Conservation (phyloP, 2,329 filamentous ascomycete species). For the Malbranchea cinnamomea region DNA sequence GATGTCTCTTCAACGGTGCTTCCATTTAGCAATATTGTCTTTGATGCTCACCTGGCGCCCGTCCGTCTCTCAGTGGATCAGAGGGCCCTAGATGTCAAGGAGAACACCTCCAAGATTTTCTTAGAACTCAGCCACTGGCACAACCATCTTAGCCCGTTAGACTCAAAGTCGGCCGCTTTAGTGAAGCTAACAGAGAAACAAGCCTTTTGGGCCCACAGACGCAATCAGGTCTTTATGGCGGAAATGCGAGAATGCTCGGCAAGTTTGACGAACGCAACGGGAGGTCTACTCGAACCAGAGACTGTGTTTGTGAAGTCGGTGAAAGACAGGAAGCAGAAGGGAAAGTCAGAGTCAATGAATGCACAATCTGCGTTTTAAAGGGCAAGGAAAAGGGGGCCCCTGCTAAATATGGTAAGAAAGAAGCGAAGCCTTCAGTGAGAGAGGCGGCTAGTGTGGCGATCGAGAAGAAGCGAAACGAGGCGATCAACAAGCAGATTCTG, state of each 20-base stretch:
- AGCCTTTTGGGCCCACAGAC: conserved; percentile 27
- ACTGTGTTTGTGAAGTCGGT: conserved; percentile 37
- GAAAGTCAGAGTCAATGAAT: conserved; percentile 8
- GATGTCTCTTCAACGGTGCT: conserved; percentile 4
- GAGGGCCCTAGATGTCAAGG: conserved; percentile 6
- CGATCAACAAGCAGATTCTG: conserved; percentile 9
- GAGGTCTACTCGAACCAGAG: conserved; percentile 49
- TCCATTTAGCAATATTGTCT: conserved; percentile 16
- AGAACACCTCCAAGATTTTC: conserved; percentile 13
- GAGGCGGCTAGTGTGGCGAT: conserved; percentile 7
- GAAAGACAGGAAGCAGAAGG: conserved; percentile 8
- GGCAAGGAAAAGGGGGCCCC: conserved; percentile 8
- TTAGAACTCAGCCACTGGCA: conserved; percentile 21
- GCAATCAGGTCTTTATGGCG: conserved; percentile 50
- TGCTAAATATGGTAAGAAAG: conserved; percentile 3
- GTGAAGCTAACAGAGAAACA: conserved; percentile 14
- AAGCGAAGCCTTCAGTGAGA: conserved; percentile 7
- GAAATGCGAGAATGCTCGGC: conserved; percentile 55
- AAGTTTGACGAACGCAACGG: conserved; percentile 50
- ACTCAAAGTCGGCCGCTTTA: conserved; percentile 8
- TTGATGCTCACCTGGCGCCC: conserved; percentile 15
- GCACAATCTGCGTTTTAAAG: conserved; percentile 9
- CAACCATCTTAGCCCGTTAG: conserved; percentile 17
- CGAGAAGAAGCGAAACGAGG: conserved; percentile 23
- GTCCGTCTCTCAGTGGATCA: conserved; percentile 13